Base-by-base conservation (phyloP, 805 yeast species). In the Pichia gijzeniarum region DNA sequence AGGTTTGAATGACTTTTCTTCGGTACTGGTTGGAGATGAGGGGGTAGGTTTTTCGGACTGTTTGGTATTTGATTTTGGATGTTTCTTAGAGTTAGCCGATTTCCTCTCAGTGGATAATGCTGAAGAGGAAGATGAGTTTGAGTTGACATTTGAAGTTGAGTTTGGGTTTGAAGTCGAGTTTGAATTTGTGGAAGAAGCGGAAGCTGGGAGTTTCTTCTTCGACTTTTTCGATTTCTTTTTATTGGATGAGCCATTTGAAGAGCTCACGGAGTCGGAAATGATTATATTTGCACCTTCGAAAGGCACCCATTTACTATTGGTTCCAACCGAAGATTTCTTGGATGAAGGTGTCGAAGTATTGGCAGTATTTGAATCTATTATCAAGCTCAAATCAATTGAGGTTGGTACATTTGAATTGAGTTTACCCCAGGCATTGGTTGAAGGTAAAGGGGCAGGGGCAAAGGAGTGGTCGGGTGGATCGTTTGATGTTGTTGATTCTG, bases 231-330 rank as follows among this genome's bases (percentile, higher is more conserved):
- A 18, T 17, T 43, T 47, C n/a, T 36, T 40, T 10, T 45, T 35
- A 37, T 39, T 38, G 10, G 41, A 25, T 12, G 18, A 10, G 18
- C 22, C 22, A 9, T 21, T 32, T 20, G 17, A 17, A 6, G 35
- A 13, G 18, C 16, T n/a, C n/a, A 21, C 18, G 18, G 25, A 21
- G 38, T 49, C 50, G 2, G 62, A 45, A 18, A 73, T 67, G 35
- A 74, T 67, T 22, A 72, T 73, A 40, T 75, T 76, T 17, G 64
- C 58, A 35, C 76, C 85, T 53, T 77, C 73, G 60, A 75, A 77
- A n/a, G 87, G 87, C 34, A 80, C 74, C 86, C 87, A 81, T 60
- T 82, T 84, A 55, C 77, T 83, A 56, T 76, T 79, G 45, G 80
- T 79, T 14, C 63, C 39, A 13, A 44, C 13, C 1, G 17, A 4